phyloP scores from a whole-genome alignment of 129 eudicot species.

The Chrysanthemum seticuspe region DNA sequence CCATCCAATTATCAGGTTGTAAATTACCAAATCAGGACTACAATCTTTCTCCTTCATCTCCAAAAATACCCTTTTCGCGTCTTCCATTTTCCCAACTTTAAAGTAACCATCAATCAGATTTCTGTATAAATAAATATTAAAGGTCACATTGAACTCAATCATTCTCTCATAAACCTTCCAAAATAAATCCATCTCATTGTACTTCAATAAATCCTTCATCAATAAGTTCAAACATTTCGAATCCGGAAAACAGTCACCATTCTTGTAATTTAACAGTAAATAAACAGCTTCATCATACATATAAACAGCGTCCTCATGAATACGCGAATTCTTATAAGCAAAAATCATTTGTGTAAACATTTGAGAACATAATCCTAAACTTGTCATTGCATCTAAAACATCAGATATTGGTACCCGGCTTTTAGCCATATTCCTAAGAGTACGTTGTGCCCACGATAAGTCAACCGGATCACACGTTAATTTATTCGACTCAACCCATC shows the following conservation, averaged over 20 bases:
- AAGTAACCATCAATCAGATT: constrained; percentile 32
- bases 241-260: constrained; percentile 17
- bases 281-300: constrained; percentile 25
- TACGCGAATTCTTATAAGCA: constrained; percentile 20
- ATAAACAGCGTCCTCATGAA: neutral
- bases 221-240: constrained; percentile 31
- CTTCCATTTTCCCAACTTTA: constrained; percentile 33
- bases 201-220: constrained; percentile 33
- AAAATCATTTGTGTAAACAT: constrained; percentile 35
- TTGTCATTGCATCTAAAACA: constrained; percentile 19
- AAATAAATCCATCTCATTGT: constrained; percentile 33
- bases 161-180: constrained; percentile 35
- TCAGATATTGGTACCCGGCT: constrained; percentile 4
- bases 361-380: constrained; percentile 3
- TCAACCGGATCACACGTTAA: too few relatives aligned
- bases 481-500: too few relatives aligned
- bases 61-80: constrained; percentile 33
- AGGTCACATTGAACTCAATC: constrained; percentile 9
- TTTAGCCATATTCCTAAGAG: constrained; percentile 25
- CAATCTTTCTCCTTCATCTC: constrained; percentile 31
- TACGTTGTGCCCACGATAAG: neutral
- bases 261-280: constrained; percentile 15
- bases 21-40: constrained; percentile 21
- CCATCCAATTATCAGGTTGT: constrained; percentile 18
- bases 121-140: constrained; percentile 28